A percentile compares a stretch with the other conserved stretches of the same genome.
Evolutionary conservation across 1,284 basidiomycete species (phyloP).

Genomic region (Pholiota adiposa): DNA sequence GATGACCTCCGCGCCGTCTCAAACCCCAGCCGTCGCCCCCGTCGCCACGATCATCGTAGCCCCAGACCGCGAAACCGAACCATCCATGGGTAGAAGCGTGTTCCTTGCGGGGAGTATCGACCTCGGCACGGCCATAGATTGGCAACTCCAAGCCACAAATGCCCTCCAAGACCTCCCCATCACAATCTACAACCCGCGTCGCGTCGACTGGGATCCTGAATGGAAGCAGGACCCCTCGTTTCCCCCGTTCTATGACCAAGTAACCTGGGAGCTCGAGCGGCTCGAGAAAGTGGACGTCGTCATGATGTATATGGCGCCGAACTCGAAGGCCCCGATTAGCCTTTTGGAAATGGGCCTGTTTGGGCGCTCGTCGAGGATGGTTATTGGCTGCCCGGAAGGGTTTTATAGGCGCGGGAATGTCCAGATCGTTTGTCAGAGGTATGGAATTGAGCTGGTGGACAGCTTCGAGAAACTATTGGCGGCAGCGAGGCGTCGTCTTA

Average conservation of each 20-base stretch:
- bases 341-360: constrained; percentile 6
- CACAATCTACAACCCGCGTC: constrained; percentile 6
- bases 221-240: constrained; percentile 1
- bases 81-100: neutral
- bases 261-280: constrained; percentile 7
- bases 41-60: neutral
- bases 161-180: neutral
- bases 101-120: constrained; percentile 11
- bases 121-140: neutral
- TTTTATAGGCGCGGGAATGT: constrained; percentile 9
- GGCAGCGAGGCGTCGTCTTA: neutral
- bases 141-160: neutral
- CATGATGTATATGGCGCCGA: neutral
- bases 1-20: neutral
- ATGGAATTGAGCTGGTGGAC: constrained; percentile 1
- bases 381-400: constrained; percentile 2
- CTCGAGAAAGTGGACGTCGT: constrained; percentile 2
- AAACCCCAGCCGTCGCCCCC: neutral
- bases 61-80: neutral
- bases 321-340: neutral
- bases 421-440: constrained; percentile 5
- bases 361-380: neutral
- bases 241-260: constrained; percentile 2
- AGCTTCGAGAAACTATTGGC: neutral
- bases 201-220: neutral